Percentiles rank a stretch among this genome's conserved stretches.
Conservation (phyloP, 768 basidiomycete genomes). For the Collybia sordida region DNA sequence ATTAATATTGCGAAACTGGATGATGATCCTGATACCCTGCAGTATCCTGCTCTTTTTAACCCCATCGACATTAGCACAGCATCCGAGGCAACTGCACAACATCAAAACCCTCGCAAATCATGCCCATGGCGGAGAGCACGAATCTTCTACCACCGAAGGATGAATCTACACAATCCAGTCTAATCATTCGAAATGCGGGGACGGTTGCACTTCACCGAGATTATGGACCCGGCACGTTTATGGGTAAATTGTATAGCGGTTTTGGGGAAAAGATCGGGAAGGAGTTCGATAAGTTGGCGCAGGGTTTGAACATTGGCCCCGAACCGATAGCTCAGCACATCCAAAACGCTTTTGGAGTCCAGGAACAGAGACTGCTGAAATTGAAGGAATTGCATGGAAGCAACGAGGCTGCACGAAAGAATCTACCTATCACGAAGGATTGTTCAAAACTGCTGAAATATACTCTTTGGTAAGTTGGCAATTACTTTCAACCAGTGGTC, state of each 20-base stretch:
- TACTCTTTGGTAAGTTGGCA: background rate
- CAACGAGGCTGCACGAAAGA: background rate
- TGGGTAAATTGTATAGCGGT: background rate
- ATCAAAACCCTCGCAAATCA: too few species aligned
- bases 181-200: background rate
- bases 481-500: background rate
- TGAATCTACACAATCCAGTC: too few species aligned
- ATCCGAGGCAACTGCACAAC: too few species aligned
- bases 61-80: too few species aligned
- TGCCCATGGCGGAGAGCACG: background rate
- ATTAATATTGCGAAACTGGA: too few species aligned
- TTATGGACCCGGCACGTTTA: background rate
- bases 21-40: too few species aligned
- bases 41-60: too few species aligned
- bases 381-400: background rate
- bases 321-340: background rate
- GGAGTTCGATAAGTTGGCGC: background rate
- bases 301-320: background rate
- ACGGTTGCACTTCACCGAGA: background rate
- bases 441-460: background rate
- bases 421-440: background rate
- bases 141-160: background rate
- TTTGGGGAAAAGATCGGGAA: background rate
- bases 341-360: background rate
- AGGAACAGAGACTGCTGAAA: background rate